Base-by-base conservation (phyloP, 225 moss, liverwort and hornwort genomes). In the Straminergon stramineum region DNA sequence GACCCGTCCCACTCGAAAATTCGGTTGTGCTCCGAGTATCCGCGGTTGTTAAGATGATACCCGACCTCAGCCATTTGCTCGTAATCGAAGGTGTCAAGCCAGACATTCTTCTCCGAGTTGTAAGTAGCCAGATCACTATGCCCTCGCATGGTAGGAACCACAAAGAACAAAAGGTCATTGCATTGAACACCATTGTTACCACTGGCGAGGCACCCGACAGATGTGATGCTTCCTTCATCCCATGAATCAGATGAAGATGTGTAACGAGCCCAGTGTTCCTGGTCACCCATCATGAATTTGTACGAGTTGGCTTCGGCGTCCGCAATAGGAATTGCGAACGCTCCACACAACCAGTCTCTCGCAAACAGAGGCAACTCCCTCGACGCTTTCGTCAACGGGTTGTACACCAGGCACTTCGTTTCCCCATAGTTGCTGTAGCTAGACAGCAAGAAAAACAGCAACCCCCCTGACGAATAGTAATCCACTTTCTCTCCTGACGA, bases 1-100 rank as follows among this genome's bases (percentile, higher is more conserved):
- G 93, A 92, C 32, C 92, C 92, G 68, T 92, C 93, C 93, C 93
- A 93, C 68, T 93, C 92, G 57, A 93, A 93, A 68, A 93, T 93
- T 79, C 93, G 90, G 87, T 93, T 93, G 91, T 89, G 89, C 85
- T 93, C 91, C 28, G 90, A 93, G 66, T 91, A 82, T 21, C 92
- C 92, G 32, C 93, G 93, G 69, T 93, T 93, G 88, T 93, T 93
- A 45, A 93, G 93, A 92, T 93, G 93, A 85, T 90, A 93, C 28
- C 93, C 93, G 32, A 93, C 93, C 91, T 93, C 93, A 58, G 90
- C 88, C 87, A 66, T 83, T 51, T 89, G 91, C 53, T 93, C 93
- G 86, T 93, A 93, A 86, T 93, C 89, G 80, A 92, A 93, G 73
- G 93, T 93, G 57, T 91, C 85, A 31, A 93, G 91, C 93, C 93